These are phyloP conservation scores for Epichloe sibirici DNA, from an alignment of 2,329 filamentous ascomycete species.

Conservation along the genomic window DNA sequence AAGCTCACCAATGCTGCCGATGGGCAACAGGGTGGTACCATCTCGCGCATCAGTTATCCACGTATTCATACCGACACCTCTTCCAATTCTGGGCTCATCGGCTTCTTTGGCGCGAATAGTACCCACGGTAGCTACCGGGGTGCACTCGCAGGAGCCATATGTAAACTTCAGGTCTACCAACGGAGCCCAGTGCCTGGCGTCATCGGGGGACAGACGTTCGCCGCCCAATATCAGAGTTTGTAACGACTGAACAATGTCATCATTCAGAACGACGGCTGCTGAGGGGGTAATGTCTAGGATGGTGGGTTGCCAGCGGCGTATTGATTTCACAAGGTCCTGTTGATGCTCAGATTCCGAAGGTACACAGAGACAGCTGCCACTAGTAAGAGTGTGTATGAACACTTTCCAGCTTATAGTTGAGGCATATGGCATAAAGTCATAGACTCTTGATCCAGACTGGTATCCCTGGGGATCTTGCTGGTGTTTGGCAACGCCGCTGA, in stretches of 20 bases:
- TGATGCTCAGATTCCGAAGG: not conserved
- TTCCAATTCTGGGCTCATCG: constrained; percentile 6
- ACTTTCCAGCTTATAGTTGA: constrained; percentile 1
- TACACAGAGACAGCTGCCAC: constrained; percentile 1
- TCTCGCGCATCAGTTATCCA: constrained; percentile 14
- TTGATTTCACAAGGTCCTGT: not conserved
- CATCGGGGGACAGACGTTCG: not conserved
- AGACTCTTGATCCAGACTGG: constrained; percentile 3
- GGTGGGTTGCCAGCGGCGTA: not conserved
- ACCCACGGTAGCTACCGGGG: not conserved
- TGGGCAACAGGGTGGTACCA: constrained; percentile 8
- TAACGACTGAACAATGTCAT: not conserved
- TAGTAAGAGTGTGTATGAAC: not conserved
- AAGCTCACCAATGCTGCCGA: constrained; percentile 15
- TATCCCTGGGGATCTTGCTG: constrained; percentile 3
- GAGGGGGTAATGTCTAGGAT: constrained; percentile 1
- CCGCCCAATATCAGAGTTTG: not conserved
- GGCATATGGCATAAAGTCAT: constrained; percentile 4
- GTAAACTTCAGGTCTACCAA: not conserved
- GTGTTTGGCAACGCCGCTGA: constrained; percentile 2
- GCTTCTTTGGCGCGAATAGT: not conserved
- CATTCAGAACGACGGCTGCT: not conserved
- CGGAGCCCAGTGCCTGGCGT: not conserved
- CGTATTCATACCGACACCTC: constrained; percentile 3
- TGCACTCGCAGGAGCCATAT: not conserved